A percentile compares a stretch with the other conserved stretches of the same genome.
These are phyloP conservation scores for Microdochium trichocladiopsis DNA, from an alignment of 2,329 filamentous ascomycete species.

Conservation along the genomic window DNA sequence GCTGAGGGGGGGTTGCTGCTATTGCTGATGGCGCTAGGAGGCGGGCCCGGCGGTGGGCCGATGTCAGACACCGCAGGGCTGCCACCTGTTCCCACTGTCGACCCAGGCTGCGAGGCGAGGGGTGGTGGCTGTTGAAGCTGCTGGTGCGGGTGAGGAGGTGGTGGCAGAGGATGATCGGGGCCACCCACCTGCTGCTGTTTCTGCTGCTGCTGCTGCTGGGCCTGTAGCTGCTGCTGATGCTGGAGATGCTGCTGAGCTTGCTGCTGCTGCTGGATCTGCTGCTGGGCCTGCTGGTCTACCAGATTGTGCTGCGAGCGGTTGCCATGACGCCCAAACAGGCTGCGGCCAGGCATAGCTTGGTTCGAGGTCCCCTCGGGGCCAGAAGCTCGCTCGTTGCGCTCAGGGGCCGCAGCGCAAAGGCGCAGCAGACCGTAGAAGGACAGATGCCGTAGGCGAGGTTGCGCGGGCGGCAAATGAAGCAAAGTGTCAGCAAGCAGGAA, in stretches of 20 bases:
- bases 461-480: no score
- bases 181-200: constrained; percentile 8
- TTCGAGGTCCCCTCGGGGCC: neutral
- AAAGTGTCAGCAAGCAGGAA: neutral
- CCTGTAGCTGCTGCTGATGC: constrained; percentile 22
- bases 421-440: no score
- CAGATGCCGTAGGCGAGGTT: no score
- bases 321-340: constrained; percentile 15
- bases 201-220: constrained; percentile 8
- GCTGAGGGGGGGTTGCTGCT: constrained; percentile 18
- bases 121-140: constrained; percentile 8
- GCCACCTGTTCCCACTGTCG: constrained; percentile 15
- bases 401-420: neutral
- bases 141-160: constrained; percentile 7
- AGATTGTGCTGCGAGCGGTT: constrained; percentile 51
- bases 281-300: constrained; percentile 28
- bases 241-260: constrained; percentile 15
- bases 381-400: neutral
- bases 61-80: constrained; percentile 2
- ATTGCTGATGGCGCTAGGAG: constrained; percentile 21
- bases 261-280: constrained; percentile 8
- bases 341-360: neutral
- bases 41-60: constrained; percentile 8
- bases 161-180: constrained; percentile 6
- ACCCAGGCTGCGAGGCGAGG: neutral